phyloP scores from a whole-genome alignment of 306 rosid species.

The Vicia sativa region DNA sequence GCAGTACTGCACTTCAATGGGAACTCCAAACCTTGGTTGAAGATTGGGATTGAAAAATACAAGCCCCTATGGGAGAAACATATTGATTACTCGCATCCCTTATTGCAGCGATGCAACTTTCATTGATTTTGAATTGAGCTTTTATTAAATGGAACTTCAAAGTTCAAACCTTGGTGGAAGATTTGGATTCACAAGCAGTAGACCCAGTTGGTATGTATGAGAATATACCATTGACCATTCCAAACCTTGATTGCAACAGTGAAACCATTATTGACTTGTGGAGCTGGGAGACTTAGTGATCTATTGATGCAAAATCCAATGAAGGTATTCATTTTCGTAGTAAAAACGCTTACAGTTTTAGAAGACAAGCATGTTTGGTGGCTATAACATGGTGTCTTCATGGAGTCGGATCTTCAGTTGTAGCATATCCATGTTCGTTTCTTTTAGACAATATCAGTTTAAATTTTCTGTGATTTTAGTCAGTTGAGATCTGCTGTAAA shows the following conservation, averaged over 20 bases:
- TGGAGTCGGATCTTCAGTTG: not conserved
- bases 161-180: slow-evolving; percentile 58
- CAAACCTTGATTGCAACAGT: slow-evolving; percentile 46
- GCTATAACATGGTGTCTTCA: slow-evolving; percentile 12
- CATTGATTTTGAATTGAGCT: slow-evolving; percentile 53
- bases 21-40: slow-evolving; percentile 94
- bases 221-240: slow-evolving; percentile 40
- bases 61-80: slow-evolving; percentile 85
- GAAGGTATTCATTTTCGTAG: slow-evolving; percentile 44
- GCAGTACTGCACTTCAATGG: slow-evolving; percentile 90
- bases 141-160: slow-evolving; percentile 47
- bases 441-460: not conserved
- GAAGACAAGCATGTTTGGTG: slow-evolving; percentile 48
- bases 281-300: slow-evolving; percentile 34
- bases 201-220: slow-evolving; percentile 41
- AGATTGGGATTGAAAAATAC: slow-evolving; percentile 90
- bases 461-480: slow-evolving; percentile 11
- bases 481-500: slow-evolving; percentile 15
- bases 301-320: slow-evolving; percentile 28
- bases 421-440: slow-evolving; percentile 24
- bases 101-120: slow-evolving; percentile 74
- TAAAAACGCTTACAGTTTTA: slow-evolving; percentile 56
- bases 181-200: slow-evolving; percentile 54
- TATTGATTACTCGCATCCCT: slow-evolving; percentile 70
- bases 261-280: slow-evolving; percentile 50